These are phyloP conservation scores for Prunella vulgaris DNA, from an alignment of 257 asterid species.

Conservation along the genomic window DNA sequence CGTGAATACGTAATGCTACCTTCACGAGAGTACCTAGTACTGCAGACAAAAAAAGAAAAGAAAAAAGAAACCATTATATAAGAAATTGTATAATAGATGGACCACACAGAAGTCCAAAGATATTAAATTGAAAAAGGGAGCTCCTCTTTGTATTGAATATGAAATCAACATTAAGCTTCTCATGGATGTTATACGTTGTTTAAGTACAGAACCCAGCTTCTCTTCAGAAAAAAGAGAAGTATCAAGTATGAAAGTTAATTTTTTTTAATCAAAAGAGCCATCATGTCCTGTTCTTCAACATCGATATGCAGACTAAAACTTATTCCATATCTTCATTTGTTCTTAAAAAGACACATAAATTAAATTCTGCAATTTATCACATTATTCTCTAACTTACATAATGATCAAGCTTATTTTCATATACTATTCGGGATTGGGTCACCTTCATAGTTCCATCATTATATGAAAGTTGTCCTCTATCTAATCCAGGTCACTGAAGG, in stretches of 20 bases:
- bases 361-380: not conserved
- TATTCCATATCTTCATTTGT: not conserved
- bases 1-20: conserved; percentile 71
- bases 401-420: not conserved
- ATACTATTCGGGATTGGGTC: not conserved
- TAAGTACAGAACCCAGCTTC: not conserved
- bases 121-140: not conserved
- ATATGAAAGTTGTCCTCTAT: not conserved
- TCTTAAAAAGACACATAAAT: not conserved
- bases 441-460: not conserved
- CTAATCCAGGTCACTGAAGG: not conserved
- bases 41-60: conserved; percentile 19
- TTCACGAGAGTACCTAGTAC: conserved; percentile 69
- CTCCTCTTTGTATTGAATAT: not conserved
- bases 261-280: not conserved
- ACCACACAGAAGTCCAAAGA: not conserved
- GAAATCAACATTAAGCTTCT: not conserved
- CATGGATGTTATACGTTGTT: not conserved
- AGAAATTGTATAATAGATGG: not conserved
- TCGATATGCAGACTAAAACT: not conserved
- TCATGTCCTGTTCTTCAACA: not conserved
- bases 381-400: not conserved
- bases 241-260: not conserved
- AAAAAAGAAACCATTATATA: not conserved
- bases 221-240: not conserved